Conservation (phyloP, 1,284 basidiomycete species). For the Leccinum pachyderme region DNA sequence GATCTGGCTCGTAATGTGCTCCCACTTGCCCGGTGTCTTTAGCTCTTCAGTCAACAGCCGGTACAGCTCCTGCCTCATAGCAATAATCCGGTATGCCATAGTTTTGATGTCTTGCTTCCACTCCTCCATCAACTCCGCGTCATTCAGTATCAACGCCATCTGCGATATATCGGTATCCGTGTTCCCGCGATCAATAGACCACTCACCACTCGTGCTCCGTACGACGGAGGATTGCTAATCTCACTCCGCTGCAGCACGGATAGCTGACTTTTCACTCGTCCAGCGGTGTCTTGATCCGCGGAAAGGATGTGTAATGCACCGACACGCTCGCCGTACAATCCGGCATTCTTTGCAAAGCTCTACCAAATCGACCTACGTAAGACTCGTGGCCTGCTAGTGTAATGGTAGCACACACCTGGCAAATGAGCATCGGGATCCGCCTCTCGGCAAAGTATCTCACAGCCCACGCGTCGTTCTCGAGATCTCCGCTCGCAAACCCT, state of each 20-base stretch:
- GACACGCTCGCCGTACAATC: conserved; percentile 88
- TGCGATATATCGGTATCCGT: conserved; percentile 29
- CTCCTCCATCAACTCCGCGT: conserved; percentile 69
- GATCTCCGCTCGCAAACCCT: conserved; percentile 85
- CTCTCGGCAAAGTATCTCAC: conserved; percentile 75
- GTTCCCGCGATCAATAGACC: background rate
- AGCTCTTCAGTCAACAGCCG: conserved; percentile 78
- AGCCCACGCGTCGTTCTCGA: conserved; percentile 75
- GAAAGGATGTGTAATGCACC: conserved; percentile 82
- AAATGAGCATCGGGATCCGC: conserved; percentile 79
- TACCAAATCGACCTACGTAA: conserved; percentile 36
- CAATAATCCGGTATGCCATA: conserved; percentile 91
- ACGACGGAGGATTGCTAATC: conserved; percentile 90
- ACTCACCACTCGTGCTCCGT: conserved; percentile 85
- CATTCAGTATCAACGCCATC: conserved; percentile 80
- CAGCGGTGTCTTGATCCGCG: conserved; percentile 60
- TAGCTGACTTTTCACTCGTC: conserved; percentile 79
- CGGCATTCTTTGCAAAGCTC: conserved; percentile 97
- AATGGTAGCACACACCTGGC: conserved; percentile 59
- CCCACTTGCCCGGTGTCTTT: conserved; percentile 91
- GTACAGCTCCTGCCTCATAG: conserved; percentile 83
- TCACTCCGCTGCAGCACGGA: conserved; percentile 87
- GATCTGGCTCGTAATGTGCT: conserved; percentile 88
- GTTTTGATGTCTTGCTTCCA: conserved; percentile 91
- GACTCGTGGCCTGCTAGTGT: background rate